Evolutionary conservation across 164 flowering plant genomes (phyloP).

Genomic region (Magnolia officinalis): DNA sequence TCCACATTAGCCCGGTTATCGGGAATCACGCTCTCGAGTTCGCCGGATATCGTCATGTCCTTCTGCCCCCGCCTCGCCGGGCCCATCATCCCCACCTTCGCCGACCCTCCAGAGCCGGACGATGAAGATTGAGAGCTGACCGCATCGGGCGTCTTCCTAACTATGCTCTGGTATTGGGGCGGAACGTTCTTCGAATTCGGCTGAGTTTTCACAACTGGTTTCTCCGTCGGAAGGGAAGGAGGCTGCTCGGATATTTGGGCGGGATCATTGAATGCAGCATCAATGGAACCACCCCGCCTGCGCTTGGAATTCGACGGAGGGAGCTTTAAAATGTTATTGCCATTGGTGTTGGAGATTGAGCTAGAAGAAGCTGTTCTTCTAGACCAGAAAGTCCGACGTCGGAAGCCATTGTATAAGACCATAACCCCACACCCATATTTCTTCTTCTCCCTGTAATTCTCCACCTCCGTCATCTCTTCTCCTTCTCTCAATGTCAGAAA

Average conservation of each 20-base stretch:
- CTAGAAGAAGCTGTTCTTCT: slow-evolving; percentile 45
- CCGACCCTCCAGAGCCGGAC: slow-evolving; percentile 5
- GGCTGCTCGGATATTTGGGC: slow-evolving; percentile 7
- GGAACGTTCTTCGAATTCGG: neutral
- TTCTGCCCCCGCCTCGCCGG: slow-evolving; percentile 34
- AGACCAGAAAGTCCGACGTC: slow-evolving; percentile 40
- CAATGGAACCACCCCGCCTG: slow-evolving; percentile 38
- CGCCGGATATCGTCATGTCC: slow-evolving; percentile 59
- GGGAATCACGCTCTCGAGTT: slow-evolving; percentile 64
- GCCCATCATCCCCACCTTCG: slow-evolving; percentile 2
- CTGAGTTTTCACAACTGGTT: slow-evolving; percentile 16
- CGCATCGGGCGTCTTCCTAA: neutral
- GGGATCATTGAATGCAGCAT: slow-evolving; percentile 21
- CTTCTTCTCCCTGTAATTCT: slow-evolving; percentile 33
- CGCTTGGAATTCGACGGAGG: slow-evolving; percentile 31
- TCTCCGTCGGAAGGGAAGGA: slow-evolving; percentile 12
- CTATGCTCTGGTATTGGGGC: neutral
- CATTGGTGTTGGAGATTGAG: slow-evolving; percentile 29
- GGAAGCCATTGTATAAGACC: slow-evolving; percentile 28
- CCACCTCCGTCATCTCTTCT: slow-evolving; percentile 20
- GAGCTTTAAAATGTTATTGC: slow-evolving; percentile 13
- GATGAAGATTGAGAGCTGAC: neutral
- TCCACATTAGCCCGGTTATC: slow-evolving; percentile 52
- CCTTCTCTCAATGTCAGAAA: neutral
- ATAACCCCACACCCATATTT: slow-evolving; percentile 52